Base-by-base conservation (phyloP, 352 stramenopile genomes). In the Globisporangium canariense region DNA sequence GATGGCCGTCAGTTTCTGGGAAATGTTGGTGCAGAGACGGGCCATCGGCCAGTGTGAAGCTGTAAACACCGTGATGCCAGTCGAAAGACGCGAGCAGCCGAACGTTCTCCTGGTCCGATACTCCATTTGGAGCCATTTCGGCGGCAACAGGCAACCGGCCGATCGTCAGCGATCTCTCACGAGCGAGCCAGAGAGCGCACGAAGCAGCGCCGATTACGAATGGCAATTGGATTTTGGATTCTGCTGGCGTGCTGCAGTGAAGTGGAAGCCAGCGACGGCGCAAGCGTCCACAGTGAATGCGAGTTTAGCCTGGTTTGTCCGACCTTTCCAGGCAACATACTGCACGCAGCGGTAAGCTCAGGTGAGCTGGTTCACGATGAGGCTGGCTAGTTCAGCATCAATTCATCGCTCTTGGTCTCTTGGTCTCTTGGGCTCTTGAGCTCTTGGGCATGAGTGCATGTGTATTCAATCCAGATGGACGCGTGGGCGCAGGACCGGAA, bases 51-150 rank as follows among this genome's bases (percentile, higher is more conserved):
- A 58, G 16, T 28, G 11, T 22, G 16, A 30, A 22, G 9, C 30
- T 22, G 51, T 43, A 58, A 58, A 43, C 51, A 30, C 8, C 43
- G 9, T 43, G 30, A 16, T 58, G 51, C 28, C 28, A 57, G 51
- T 34, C 51, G 9, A 22, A 20, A 57, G 28, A 41, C 6, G 28
- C 18, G 6, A 13, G 18, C 16, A 43, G 51, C 30, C 49, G 51
- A 58, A 58, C 30, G 34, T 58, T 58, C 51, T 58, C 30, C 18
- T 58, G 30, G 50, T 34, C 14, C 14, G 4, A 40, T 34, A 28
- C 2, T 28, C 25, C 25, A 28, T 28, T 28, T 28, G 50, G 30
- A 56, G 25, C 50, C 50, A 56, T 56, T 20, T 34, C 50, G 13
- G 28, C 28, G 41, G 14, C 7, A 47, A 47, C 4, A 13, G 9